Evolutionary conservation across 1,139 yeast species (phyloP), one percentile per base, ranked within the genome.

Genomic region (Pichia sp.): DNA sequence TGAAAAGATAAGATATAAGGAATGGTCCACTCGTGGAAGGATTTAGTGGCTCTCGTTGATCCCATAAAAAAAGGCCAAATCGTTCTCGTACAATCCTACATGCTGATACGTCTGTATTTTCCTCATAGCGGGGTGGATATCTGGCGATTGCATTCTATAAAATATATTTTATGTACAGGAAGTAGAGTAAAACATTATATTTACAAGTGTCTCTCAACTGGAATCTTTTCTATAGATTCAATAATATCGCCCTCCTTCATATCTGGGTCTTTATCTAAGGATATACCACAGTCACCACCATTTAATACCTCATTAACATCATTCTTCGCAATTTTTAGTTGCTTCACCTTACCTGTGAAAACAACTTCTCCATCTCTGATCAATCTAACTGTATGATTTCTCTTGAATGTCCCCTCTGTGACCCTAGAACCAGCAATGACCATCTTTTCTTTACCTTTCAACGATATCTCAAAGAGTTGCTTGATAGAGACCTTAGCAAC

Each of bases 381-480:
- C 2, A 91, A 80, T 52, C 81, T 75, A 12, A 87, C 75, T 27
- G 62, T 61, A 1, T 81, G 64, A 12, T 74, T 67, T 45, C 83
- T 69, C 47, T 73, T 71, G 30, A 91, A 59, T 2, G 63, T 57
- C 10, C 99, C 99, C 33, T 70, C 72, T 15, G 63, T 54, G n/a
- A 91, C 87, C 53, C 81, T 78, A 53, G 94, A 84, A 5, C 99
- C 99, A 1, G 97, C 98, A 51, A 91, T 73, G 46, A 69, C 70
- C 37, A 74, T 59, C 17, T 64, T 66, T 38, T 66, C 67, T 48
- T 72, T 74, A 33, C 59, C 61, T 48, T 63, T 68, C 15, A 62
- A 54, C 5, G 81, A 70, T 42, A 88, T 80, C 26, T 70, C 71
- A 59, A 91, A 88, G 2, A 85, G 68, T 38, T 80, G 84, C 50